A percentile compares a stretch with the other conserved stretches of the same genome.
phyloP scores from a whole-genome alignment of 805 yeast species.

The Sungouiozyma intestinalis region DNA sequence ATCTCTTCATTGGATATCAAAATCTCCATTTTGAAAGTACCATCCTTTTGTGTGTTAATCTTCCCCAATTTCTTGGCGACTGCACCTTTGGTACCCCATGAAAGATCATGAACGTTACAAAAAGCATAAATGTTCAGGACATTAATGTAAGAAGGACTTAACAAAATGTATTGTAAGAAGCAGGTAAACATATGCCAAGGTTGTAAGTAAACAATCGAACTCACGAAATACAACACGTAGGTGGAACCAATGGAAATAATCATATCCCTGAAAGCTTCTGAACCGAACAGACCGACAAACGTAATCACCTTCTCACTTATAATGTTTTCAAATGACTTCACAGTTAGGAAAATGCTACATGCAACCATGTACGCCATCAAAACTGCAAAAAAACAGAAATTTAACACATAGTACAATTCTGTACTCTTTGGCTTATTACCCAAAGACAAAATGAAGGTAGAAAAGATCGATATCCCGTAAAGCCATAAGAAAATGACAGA shows the following conservation, averaged over 20 bases:
- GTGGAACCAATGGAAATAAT: slow-evolving; percentile 81
- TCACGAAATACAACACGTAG: slow-evolving; percentile 65
- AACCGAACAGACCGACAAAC: slow-evolving; percentile 43
- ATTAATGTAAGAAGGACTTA: slow-evolving; percentile 85
- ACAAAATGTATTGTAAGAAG: slow-evolving; percentile 68
- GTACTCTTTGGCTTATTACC: slow-evolving; percentile 96
- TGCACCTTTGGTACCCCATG: slow-evolving; percentile 96
- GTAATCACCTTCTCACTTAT: slow-evolving; percentile 26
- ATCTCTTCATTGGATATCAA: slow-evolving; percentile 73
- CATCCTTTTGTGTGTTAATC: slow-evolving; percentile 60
- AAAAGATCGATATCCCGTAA: slow-evolving; percentile 66
- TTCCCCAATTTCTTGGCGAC: slow-evolving; percentile 59
- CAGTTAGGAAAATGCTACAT: slow-evolving; percentile 75
- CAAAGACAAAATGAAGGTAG: slow-evolving; percentile 80
- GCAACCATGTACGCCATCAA: slow-evolving; percentile 83
- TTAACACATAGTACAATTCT: slow-evolving; percentile 58
- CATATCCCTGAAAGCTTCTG: slow-evolving; percentile 72
- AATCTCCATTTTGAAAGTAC: slow-evolving; percentile 55
- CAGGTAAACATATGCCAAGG: slow-evolving; percentile 92
- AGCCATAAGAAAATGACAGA: slow-evolving; percentile 79
- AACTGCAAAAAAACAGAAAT: slow-evolving; percentile 73
- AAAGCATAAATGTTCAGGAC: slow-evolving; percentile 90
- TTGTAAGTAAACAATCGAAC: slow-evolving; percentile 73
- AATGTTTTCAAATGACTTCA: slow-evolving; percentile 51
- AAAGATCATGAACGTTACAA: slow-evolving; percentile 90